phyloP scores from a whole-genome alignment of 331 rosid genomes.

The Quercus phellos region DNA sequence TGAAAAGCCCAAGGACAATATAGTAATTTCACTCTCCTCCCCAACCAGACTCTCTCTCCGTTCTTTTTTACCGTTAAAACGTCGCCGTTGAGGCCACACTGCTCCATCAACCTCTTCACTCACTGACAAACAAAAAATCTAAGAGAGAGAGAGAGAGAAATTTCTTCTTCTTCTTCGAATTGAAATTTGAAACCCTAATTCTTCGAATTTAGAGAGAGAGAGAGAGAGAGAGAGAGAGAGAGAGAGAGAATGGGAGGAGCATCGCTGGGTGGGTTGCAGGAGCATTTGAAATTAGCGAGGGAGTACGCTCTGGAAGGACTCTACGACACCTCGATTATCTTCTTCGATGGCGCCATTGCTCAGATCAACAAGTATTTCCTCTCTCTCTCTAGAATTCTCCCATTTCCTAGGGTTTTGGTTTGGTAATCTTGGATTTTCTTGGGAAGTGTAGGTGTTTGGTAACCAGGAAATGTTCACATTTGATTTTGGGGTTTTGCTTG shows the following conservation, averaged over 20 bases:
- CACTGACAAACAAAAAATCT: too few relatives aligned
- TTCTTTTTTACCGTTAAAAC: constrained; percentile 26
- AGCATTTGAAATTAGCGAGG: constrained; percentile 86
- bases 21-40: constrained; percentile 8
- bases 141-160: constrained; percentile 15
- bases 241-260: constrained; percentile 46
- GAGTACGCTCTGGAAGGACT: constrained; percentile 93
- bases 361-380: constrained; percentile 82
- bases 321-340: constrained; percentile 87
- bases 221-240: constrained; percentile 22
- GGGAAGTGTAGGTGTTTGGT: background rate
- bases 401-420: background rate
- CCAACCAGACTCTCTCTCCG: background rate
- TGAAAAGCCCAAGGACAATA: constrained; percentile 1
- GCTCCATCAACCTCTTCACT: too few relatives aligned
- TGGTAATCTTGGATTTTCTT: background rate
- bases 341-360: constrained; percentile 92
- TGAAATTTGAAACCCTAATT: too few relatives aligned
- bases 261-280: constrained; percentile 70
- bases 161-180: background rate
- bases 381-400: background rate
- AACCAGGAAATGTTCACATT: too few relatives aligned
- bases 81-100: constrained; percentile 23
- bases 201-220: background rate
- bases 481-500: background rate